Conservation (phyloP, 1,139 yeast species). For the Yamadazyma membranifaciens region DNA sequence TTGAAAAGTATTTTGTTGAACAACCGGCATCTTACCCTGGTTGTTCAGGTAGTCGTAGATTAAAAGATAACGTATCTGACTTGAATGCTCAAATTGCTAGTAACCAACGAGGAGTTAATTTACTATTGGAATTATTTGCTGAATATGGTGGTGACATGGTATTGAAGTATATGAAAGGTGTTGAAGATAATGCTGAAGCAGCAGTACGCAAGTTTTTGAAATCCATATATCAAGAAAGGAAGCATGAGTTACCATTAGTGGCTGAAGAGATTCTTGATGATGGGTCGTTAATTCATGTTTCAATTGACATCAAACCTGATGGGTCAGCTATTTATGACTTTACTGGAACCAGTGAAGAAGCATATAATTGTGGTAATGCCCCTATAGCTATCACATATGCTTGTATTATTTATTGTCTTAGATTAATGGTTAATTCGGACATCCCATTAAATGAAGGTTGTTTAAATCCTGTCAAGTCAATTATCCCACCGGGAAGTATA, state of each 20-base stretch:
- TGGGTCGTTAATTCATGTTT: slow-evolving; percentile 52
- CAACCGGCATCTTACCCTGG: slow-evolving; percentile 44
- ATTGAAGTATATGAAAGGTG: slow-evolving; percentile 38
- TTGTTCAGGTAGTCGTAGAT: slow-evolving; percentile 41
- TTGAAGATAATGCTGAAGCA: slow-evolving; percentile 38
- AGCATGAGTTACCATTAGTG: slow-evolving; percentile 28
- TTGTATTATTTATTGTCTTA: slow-evolving; percentile 34
- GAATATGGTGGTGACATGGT: slow-evolving; percentile 34
- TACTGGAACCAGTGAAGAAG: slow-evolving; percentile 11
- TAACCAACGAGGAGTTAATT: slow-evolving; percentile 38
- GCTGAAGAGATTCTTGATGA: slow-evolving; percentile 61
- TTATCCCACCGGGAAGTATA: slow-evolving; percentile 32
- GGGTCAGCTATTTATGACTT: slow-evolving; percentile 8
- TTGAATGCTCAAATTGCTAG: slow-evolving; percentile 46
- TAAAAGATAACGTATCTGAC: slow-evolving; percentile 41
- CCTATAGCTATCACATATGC: slow-evolving; percentile 39
- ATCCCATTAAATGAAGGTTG: slow-evolving; percentile 48
- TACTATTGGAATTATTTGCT: slow-evolving; percentile 28
- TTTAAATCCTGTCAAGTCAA: slow-evolving; percentile 34
- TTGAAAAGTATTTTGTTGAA: slow-evolving; percentile 31
- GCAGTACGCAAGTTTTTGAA: slow-evolving; percentile 44
- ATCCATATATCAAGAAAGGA: slow-evolving; percentile 25
- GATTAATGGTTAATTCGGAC: slow-evolving; percentile 35
- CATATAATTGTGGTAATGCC: slow-evolving; percentile 39
- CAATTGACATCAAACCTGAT: slow-evolving; percentile 35